These are phyloP conservation scores for Metrosideros polymorpha DNA, from an alignment of 441 rosid species.

Conservation along the genomic window DNA sequence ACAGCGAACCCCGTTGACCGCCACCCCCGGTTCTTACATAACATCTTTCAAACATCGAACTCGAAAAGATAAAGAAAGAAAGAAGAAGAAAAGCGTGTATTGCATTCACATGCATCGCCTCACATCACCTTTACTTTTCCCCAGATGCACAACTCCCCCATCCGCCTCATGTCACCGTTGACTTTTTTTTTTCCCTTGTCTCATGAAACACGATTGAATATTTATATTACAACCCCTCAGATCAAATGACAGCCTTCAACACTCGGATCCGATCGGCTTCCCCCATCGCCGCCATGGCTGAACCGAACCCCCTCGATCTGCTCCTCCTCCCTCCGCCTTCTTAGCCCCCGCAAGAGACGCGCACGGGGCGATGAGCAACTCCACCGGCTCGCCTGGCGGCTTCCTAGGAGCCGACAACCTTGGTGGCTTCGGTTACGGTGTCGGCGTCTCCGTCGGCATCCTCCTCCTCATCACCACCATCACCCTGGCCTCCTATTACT, in stretches of 20 bases:
- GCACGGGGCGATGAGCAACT: not conserved
- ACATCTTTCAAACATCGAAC: not conserved
- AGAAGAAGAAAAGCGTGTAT: not conserved
- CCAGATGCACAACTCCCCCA: not conserved
- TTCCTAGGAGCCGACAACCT: not conserved
- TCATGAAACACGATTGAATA: not conserved
- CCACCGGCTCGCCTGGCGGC: not conserved
- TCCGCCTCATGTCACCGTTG: not conserved
- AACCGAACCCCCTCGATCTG: not conserved
- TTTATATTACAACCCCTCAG: not conserved
- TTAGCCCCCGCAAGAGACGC: not conserved
- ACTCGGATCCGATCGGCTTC: not conserved
- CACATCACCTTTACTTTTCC: not conserved
- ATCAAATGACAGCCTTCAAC: not conserved
- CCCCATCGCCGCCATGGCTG: not conserved
- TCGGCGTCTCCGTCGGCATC: not conserved
- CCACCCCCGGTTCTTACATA: not conserved
- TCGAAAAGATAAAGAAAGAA: accelerated
- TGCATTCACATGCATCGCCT: not conserved
- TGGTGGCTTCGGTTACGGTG: not conserved
- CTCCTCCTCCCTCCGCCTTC: not conserved
- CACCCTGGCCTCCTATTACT: not conserved
- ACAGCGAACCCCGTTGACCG: not conserved
- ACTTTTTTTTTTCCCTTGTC: not conserved
- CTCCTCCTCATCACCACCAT: slow-evolving; percentile 3